phyloP scores from a whole-genome alignment of 2,329 filamentous ascomycete genomes.

The Sporothrix protearum region DNA sequence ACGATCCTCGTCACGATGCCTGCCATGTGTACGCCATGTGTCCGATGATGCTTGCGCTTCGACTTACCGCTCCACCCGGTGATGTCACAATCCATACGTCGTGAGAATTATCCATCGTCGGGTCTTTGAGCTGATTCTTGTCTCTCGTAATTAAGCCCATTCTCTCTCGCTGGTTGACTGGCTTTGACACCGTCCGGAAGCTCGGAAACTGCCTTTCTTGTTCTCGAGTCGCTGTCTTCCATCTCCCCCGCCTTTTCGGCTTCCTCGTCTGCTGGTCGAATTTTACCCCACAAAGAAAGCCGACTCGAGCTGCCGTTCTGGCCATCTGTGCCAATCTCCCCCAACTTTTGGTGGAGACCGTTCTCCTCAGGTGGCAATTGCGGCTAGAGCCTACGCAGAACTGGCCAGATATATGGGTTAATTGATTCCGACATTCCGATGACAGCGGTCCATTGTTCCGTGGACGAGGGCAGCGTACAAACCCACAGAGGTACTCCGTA shows the following conservation, averaged over 20 bases:
- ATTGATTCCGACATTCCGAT: constrained; percentile 17
- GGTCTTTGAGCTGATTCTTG: neutral
- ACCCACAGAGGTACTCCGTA: neutral
- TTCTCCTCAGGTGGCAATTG: constrained; percentile 13
- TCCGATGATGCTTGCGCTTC: neutral
- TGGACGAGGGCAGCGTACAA: neutral
- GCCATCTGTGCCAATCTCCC: neutral
- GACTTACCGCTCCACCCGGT: neutral
- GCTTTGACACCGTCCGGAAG: neutral
- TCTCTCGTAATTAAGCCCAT: neutral
- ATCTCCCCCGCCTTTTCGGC: neutral
- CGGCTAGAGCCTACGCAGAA: neutral
- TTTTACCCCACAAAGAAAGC: neutral
- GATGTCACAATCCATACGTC: neutral
- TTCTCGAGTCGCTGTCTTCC: neutral
- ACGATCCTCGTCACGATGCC: neutral
- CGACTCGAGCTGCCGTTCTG: neutral
- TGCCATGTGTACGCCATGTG: neutral
- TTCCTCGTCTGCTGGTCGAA: neutral
- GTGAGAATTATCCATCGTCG: neutral
- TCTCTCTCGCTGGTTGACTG: neutral
- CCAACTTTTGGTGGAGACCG: neutral
- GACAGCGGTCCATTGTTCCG: neutral
- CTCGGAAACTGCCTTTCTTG: constrained; percentile 1
- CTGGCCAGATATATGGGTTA: neutral